Percentiles rank a stretch among this genome's conserved stretches.
These are phyloP conservation scores for Pythium phragmitis DNA, from an alignment of 352 stramenopile species.

Conservation along the genomic window DNA sequence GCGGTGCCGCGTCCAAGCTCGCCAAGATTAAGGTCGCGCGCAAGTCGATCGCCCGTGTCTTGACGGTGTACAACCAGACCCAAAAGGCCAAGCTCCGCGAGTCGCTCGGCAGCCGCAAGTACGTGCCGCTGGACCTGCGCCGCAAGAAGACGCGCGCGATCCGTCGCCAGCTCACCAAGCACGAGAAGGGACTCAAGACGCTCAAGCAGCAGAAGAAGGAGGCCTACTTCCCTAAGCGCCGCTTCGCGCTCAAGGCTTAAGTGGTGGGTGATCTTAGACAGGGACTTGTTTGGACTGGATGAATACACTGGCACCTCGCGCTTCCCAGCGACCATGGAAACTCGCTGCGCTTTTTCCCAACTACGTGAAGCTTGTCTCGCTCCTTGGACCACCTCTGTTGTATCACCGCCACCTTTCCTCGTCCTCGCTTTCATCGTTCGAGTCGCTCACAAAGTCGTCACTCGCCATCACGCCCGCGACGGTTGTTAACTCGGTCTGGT, in stretches of 20 bases:
- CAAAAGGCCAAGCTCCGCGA: constrained; percentile 97
- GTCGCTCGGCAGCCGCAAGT: constrained; percentile 94
- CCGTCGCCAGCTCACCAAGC: constrained; percentile 93
- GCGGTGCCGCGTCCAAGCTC: constrained; percentile 98
- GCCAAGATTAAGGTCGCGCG: constrained; percentile 99
- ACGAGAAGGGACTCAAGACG: constrained; percentile 94
- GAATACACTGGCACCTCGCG: constrained; percentile 53
- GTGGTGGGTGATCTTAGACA: constrained; percentile 30
- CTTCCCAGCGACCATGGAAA: constrained; percentile 44
- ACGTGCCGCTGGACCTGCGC: constrained; percentile 97
- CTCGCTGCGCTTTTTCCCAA: background rate
- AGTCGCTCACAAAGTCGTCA: constrained; percentile 31
- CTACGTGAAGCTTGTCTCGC: too few relatives aligned
- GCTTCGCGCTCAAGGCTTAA: constrained; percentile 98
- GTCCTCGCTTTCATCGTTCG: constrained; percentile 23
- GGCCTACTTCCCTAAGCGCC: constrained; percentile 94
- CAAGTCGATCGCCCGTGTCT: constrained; percentile 98
- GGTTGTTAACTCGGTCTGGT: background rate
- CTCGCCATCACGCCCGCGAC: background rate
- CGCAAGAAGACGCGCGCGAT: constrained; percentile 99
- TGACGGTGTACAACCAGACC: constrained; percentile 99
- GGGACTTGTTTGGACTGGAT: constrained; percentile 53
- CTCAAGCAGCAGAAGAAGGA: constrained; percentile 96
- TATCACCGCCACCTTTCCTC: background rate
- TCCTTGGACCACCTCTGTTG: too few relatives aligned